A percentile compares a stretch with the other conserved stretches of the same genome.
Conservation (phyloP, 2,329 filamentous ascomycete species). For the Fusarium sp. region DNA sequence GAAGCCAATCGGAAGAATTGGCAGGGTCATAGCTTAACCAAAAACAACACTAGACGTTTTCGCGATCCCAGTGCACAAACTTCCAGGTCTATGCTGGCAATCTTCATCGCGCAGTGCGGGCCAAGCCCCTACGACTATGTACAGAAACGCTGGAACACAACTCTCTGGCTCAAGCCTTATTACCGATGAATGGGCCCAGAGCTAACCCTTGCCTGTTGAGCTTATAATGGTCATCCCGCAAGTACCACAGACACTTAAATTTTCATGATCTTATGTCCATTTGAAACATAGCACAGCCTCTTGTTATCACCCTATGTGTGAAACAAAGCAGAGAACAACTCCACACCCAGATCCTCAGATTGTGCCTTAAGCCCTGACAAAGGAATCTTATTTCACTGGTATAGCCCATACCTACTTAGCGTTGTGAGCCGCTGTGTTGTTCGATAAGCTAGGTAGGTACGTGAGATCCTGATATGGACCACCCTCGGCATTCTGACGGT, state of each 20-base stretch:
- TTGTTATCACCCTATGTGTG: neutral
- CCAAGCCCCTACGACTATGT: slow-evolving; percentile 8
- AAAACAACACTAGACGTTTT: slow-evolving; percentile 24
- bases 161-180: slow-evolving; percentile 11
- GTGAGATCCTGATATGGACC: neutral
- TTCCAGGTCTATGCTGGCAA: slow-evolving; percentile 39
- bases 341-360: neutral
- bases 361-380: slow-evolving; percentile 7
- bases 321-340: slow-evolving; percentile 12
- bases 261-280: neutral
- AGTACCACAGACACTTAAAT: slow-evolving; percentile 1
- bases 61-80: slow-evolving; percentile 14
- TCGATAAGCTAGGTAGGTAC: neutral
- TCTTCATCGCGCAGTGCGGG: slow-evolving; percentile 32
- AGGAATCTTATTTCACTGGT: slow-evolving; percentile 9
- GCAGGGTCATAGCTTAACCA: slow-evolving; percentile 35
- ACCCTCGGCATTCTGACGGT: neutral
- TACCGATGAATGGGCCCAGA: neutral
- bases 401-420: neutral
- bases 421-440: neutral
- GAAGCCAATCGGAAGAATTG: slow-evolving; percentile 48
- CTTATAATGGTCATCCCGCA: neutral
- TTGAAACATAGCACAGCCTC: slow-evolving; percentile 34
- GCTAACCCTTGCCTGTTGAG: neutral
- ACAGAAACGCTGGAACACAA: neutral